Conservation (phyloP, 2,329 filamentous ascomycete genomes). For the Colletotrichum cereale region DNA sequence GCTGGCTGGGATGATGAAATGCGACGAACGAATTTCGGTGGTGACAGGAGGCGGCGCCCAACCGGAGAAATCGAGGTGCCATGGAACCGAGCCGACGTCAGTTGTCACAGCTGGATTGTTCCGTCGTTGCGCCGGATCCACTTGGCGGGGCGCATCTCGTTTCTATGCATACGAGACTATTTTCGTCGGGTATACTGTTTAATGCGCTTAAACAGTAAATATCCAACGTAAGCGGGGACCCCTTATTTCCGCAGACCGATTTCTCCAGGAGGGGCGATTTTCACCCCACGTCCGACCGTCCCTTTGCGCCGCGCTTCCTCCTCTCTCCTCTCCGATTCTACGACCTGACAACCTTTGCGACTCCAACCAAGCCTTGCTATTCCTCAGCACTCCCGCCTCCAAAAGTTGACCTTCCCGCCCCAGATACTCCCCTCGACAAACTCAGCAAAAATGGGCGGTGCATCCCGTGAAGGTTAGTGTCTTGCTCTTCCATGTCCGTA, state of each 20-base stretch:
- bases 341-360: conserved; percentile 20
- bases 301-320: conserved; percentile 22
- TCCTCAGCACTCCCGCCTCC: conserved; percentile 11
- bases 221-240: conserved; percentile 19
- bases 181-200: no score
- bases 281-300: conserved; percentile 39
- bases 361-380: conserved; percentile 32
- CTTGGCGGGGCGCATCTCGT: background rate
- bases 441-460: conserved; percentile 52
- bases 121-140: conserved; percentile 3
- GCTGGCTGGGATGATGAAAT: conserved; percentile 28
- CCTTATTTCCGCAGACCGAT: conserved; percentile 21
- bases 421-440: conserved; percentile 26
- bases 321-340: conserved; percentile 10
- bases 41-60: background rate
- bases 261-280: conserved; percentile 40
- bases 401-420: conserved; percentile 12
- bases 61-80: conserved; percentile 29
- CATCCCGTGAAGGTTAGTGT: conserved; percentile 54
- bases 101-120: conserved; percentile 26
- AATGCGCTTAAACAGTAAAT: accelerated
- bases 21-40: conserved; percentile 29
- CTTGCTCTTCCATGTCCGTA: background rate
- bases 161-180: background rate
- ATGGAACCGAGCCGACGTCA: conserved; percentile 19